Conservation (phyloP, 352 stramenopile species). For the Phytophthora sansomeana region DNA sequence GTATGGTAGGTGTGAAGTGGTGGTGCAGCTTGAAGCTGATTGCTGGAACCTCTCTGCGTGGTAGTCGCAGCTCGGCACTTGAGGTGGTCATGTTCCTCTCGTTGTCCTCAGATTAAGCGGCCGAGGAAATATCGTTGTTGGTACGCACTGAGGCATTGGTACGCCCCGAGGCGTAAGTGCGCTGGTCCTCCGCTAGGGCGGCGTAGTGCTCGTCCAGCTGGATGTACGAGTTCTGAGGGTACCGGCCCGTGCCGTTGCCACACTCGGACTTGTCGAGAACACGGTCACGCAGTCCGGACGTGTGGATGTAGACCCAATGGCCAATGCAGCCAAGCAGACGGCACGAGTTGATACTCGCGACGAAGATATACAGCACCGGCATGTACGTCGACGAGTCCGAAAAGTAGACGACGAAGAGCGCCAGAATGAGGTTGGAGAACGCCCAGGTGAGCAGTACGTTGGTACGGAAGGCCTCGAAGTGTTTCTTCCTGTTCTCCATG, state of each 20-base stretch:
- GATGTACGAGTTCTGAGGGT: conserved; percentile 63
- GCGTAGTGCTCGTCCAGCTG: conserved; percentile 82
- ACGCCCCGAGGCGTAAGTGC: conserved; percentile 50
- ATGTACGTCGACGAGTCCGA: conserved; percentile 64
- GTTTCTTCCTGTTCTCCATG: conserved; percentile 73
- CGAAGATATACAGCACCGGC: conserved; percentile 73
- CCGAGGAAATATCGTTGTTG: conserved; percentile 41
- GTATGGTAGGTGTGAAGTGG: conserved; percentile 1
- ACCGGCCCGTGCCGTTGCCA: conserved; percentile 59
- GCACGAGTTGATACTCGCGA: conserved; percentile 73
- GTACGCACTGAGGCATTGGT: conserved; percentile 43
- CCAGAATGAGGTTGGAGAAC: conserved; percentile 85
- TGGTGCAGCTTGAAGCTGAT: conserved; percentile 25
- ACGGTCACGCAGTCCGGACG: conserved; percentile 41
- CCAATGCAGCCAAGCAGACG: conserved; percentile 72
- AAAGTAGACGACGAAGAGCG: conserved; percentile 79
- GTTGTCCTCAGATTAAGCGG: conserved; percentile 20
- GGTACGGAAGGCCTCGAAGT: conserved; percentile 87
- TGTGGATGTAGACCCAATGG: conserved; percentile 81
- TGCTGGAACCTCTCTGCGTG: conserved; percentile 27
- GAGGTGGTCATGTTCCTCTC: conserved; percentile 19
- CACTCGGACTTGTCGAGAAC: conserved; percentile 63
- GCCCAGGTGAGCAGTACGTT: conserved; percentile 85
- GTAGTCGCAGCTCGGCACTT: conserved; percentile 19
- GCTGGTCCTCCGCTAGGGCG: conserved; percentile 71